Evolutionary conservation across 1,139 yeast genomes (phyloP).

Genomic region (Pichia sp.): DNA sequence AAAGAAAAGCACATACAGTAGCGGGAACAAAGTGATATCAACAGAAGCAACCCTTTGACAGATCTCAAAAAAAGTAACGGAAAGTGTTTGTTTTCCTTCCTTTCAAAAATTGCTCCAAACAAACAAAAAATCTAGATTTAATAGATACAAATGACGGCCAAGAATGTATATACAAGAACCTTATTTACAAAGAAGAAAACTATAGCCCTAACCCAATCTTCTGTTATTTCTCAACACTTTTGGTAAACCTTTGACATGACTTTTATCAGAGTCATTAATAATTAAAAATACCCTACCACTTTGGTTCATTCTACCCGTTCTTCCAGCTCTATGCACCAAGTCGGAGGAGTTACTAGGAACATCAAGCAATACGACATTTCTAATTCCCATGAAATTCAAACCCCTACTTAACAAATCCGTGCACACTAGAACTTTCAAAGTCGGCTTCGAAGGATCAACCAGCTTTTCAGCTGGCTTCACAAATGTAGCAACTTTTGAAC

Average conservation of each 20-base stretch:
- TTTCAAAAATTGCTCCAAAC: too few relatives aligned
- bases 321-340: conserved; percentile 82
- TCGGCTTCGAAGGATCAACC: conserved; percentile 25
- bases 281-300: conserved; percentile 81
- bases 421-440: conserved; percentile 63
- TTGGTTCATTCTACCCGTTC: conserved; percentile 91
- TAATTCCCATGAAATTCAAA: conserved; percentile 71
- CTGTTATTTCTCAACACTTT: conserved; percentile 53
- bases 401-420: conserved; percentile 92
- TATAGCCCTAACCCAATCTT: conserved; percentile 19
- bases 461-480: conserved; percentile 46
- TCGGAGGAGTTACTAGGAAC: conserved; percentile 82
- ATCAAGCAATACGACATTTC: conserved; percentile 79
- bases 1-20: too few relatives aligned
- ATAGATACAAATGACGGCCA: too few relatives aligned
- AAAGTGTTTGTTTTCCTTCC: too few relatives aligned
- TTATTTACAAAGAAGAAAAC: neutral
- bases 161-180: too few relatives aligned
- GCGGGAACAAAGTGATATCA: too few relatives aligned
- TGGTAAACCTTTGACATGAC: conserved; percentile 83
- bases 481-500: conserved; percentile 50
- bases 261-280: conserved; percentile 57
- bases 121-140: too few relatives aligned
- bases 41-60: too few relatives aligned
- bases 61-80: too few relatives aligned